Percentiles rank a stretch among this genome's conserved stretches.
phyloP scores from a whole-genome alignment of 2,329 filamentous ascomycete genomes.

The Thielaviopsis populi region DNA sequence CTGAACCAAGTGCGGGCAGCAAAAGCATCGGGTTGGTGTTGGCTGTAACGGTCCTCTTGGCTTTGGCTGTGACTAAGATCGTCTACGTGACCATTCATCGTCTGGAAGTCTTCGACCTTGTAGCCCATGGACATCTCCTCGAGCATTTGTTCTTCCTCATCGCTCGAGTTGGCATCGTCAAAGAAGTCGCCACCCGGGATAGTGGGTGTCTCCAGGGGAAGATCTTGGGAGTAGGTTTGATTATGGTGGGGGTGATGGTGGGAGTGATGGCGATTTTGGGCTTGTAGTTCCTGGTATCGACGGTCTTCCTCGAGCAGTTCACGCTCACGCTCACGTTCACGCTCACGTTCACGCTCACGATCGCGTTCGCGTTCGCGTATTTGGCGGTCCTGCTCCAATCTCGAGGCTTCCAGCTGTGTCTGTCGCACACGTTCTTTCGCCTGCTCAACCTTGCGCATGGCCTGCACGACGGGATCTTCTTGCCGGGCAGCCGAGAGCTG shows the following conservation, averaged over 20 bases:
- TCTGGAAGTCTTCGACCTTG: slow-evolving; percentile 67
- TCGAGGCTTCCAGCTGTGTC: slow-evolving; percentile 49
- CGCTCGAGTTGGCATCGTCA: slow-evolving; percentile 48
- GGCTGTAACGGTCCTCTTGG: background rate
- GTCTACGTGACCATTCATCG: slow-evolving; percentile 24
- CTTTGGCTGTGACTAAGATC: background rate
- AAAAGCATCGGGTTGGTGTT: background rate
- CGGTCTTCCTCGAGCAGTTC: slow-evolving; percentile 20
- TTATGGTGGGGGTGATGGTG: background rate
- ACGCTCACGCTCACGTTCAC: slow-evolving; percentile 23
- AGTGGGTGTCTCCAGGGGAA: slow-evolving; percentile 6
- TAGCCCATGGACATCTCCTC: slow-evolving; percentile 83
- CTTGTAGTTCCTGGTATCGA: slow-evolving; percentile 22
- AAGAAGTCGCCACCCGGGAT: slow-evolving; percentile 28
- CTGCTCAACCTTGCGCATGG: slow-evolving; percentile 52
- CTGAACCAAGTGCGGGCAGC: slow-evolving; percentile 15
- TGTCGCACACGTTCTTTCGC: slow-evolving; percentile 63
- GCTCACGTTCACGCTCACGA: slow-evolving; percentile 23
- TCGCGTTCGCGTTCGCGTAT: slow-evolving; percentile 23
- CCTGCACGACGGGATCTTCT: slow-evolving; percentile 27
- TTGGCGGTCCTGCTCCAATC: slow-evolving; percentile 37
- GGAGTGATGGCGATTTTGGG: background rate
- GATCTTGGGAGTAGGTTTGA: background rate
- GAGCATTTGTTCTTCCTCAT: slow-evolving; percentile 61
- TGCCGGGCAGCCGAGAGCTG: slow-evolving; percentile 27